A percentile compares a stretch with the other conserved stretches of the same genome.
Evolutionary conservation across 1,284 basidiomycete species (phyloP).

Genomic region (Ustilago cynodontis): DNA sequence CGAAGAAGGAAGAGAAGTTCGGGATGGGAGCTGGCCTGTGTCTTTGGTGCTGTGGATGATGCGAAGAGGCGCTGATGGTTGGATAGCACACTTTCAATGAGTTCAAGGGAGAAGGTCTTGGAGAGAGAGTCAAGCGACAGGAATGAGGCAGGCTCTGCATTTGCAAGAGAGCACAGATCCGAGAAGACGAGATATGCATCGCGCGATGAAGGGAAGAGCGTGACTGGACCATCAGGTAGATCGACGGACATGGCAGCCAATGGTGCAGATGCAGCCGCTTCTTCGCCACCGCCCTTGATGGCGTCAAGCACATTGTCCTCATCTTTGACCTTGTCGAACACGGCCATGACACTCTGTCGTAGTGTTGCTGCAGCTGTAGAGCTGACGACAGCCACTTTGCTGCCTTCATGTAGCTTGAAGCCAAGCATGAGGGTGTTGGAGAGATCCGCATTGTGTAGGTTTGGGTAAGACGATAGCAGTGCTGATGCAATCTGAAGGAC

Average conservation of each 20-base stretch:
- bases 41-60: background rate
- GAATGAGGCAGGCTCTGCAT: constrained; percentile 79
- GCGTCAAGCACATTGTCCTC: constrained; percentile 75
- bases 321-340: constrained; percentile 91
- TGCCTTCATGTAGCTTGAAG: constrained; percentile 89
- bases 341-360: constrained; percentile 95
- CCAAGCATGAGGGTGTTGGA: constrained; percentile 81
- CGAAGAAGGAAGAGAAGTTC: constrained; percentile 86
- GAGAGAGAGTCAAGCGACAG: constrained; percentile 86
- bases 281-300: constrained; percentile 63
- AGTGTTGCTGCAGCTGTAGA: constrained; percentile 96
- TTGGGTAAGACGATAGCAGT: constrained; percentile 59
- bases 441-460: constrained; percentile 59
- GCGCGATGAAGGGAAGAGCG: constrained; percentile 81
- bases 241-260: constrained; percentile 62
- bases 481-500: constrained; percentile 65
- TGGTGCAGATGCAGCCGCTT: constrained; percentile 63
- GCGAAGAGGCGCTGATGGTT: constrained; percentile 88
- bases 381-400: constrained; percentile 92
- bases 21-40: constrained; percentile 72
- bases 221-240: constrained; percentile 58
- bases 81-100: constrained; percentile 95
- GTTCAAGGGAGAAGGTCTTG: constrained; percentile 92
- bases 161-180: constrained; percentile 67
- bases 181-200: constrained; percentile 81